phyloP scores from a whole-genome alignment of 2,329 filamentous ascomycete species.

The Sarocladium strictum region DNA sequence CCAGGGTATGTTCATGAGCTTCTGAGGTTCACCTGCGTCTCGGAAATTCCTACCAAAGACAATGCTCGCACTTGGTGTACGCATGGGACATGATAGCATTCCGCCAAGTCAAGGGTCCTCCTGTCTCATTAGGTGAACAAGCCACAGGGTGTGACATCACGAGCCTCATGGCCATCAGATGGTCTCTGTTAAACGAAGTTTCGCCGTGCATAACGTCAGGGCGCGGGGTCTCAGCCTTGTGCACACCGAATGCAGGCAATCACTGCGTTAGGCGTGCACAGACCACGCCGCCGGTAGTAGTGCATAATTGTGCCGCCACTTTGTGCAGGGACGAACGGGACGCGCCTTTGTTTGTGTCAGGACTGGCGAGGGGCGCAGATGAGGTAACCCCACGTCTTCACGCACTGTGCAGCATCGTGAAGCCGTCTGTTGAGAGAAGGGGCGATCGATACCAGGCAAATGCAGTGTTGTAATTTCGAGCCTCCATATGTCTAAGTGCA shows the following conservation, averaged over 20 bases:
- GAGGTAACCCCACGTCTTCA: neutral
- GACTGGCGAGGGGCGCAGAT: neutral
- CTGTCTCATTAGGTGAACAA: constrained; percentile 5
- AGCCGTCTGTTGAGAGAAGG: neutral
- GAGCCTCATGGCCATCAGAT: neutral
- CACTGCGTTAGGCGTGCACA: neutral
- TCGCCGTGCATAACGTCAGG: neutral
- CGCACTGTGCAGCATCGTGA: neutral
- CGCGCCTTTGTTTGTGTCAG: neutral
- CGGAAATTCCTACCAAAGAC: too few species aligned
- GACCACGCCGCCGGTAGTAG: neutral
- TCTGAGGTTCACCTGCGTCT: too few species aligned
- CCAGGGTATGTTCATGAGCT: too few species aligned
- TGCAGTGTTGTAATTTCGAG: too few species aligned
- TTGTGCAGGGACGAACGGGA: neutral
- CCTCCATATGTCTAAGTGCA: too few species aligned
- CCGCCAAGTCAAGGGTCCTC: constrained; percentile 2
- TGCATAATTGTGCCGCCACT: constrained; percentile 1
- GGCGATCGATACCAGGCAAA: too few species aligned
- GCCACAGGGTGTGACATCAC: constrained; percentile 5
- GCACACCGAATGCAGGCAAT: too few species aligned
- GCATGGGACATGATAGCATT: too few species aligned
- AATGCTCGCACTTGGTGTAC: too few species aligned
- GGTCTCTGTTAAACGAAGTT: constrained; percentile 2
- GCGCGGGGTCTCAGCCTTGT: neutral